Evolutionary conservation across 2,329 filamentous ascomycete species (phyloP).

Genomic region (Aspergillus tamarii): DNA sequence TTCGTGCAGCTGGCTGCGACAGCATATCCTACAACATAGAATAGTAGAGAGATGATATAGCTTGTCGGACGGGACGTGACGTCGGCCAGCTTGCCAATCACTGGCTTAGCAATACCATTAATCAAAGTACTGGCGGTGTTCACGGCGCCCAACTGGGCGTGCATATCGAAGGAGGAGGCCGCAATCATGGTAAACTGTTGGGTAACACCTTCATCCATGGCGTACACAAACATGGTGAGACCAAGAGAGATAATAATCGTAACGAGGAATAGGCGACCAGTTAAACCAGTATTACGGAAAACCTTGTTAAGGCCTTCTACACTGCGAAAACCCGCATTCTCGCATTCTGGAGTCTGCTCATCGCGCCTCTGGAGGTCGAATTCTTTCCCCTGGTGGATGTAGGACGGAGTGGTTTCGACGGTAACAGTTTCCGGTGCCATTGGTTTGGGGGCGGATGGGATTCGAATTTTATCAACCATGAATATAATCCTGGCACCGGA

Average conservation of each 20-base stretch:
- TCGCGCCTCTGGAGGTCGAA: neutral
- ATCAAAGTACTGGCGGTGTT: neutral
- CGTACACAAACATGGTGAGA: neutral
- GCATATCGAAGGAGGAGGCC: neutral
- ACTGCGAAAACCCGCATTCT: neutral
- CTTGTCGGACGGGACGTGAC: neutral
- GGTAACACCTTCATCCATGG: neutral
- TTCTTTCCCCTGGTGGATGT: neutral
- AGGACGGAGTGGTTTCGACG: neutral
- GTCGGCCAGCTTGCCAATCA: neutral
- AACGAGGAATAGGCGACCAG: neutral
- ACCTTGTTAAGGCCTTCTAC: neutral
- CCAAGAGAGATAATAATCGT: neutral
- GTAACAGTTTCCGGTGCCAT: neutral
- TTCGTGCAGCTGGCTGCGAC: conserved; percentile 15
- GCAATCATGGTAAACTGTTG: neutral
- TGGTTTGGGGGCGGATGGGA: rapidly evolving
- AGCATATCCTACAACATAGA: neutral
- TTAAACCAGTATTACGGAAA: neutral
- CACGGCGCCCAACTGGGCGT: neutral
- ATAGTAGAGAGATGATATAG: neutral
- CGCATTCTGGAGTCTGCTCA: neutral
- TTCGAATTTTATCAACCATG: neutral
- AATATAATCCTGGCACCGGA: neutral
- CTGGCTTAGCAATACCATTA: neutral